Conservation (phyloP, 306 rosid genomes). For the apple (Malus domestica) region ASM211411v1 NC_041794.1:26205501-26206000, state of each 20-base stretch:
- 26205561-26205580: constrained; percentile 88
- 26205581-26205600: constrained; percentile 94
- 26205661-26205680: constrained; percentile 78
- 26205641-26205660: constrained; percentile 87
- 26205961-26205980: constrained; percentile 10
- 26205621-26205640: constrained; percentile 89
- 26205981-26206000: constrained; percentile 23
- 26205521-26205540: constrained; percentile 93
- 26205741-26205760: constrained; percentile 97
- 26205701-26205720: constrained; percentile 94
- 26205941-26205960: constrained; percentile 16
- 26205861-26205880: constrained; percentile 24
- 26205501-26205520: constrained; percentile 92
- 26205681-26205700: constrained; percentile 74
- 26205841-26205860: constrained; percentile 33
- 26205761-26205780: constrained; percentile 87
- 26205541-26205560: constrained; percentile 78
- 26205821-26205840: constrained; percentile 21
- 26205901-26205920: constrained; percentile 18
- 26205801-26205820: constrained; percentile 12
- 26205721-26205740: constrained; percentile 83
- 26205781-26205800: constrained; percentile 85
- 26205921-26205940: constrained; percentile 6
- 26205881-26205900: constrained; percentile 25
- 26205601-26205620: constrained; percentile 79